phyloP scores from a whole-genome alignment of 208 protist species.

The Phytomonas sp. region DNA sequence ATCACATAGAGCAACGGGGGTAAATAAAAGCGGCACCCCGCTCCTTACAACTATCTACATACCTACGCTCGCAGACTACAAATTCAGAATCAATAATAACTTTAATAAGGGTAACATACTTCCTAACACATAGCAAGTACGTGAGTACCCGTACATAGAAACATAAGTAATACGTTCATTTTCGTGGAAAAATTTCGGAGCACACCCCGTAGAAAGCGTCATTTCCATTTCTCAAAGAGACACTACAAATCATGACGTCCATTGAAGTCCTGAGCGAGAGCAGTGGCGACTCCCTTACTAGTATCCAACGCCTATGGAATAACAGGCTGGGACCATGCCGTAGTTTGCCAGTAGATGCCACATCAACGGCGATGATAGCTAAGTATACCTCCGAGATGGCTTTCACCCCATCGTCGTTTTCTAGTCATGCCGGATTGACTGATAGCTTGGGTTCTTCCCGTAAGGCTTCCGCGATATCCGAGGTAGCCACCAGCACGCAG shows the following conservation, averaged over 20 bases:
- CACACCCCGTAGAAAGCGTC: background rate
- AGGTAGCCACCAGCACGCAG: background rate
- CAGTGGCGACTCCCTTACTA: background rate
- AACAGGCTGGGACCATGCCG: background rate
- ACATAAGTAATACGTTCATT: background rate
- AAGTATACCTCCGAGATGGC: background rate
- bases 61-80: background rate
- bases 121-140: background rate
- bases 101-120: background rate
- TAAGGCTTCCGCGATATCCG: background rate
- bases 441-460: background rate
- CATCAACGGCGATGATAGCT: background rate
- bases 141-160: background rate
- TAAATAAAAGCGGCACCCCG: background rate
- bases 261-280: background rate
- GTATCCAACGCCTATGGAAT: background rate
- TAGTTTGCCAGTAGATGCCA: background rate
- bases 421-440: background rate
- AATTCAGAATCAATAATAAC: background rate
- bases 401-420: background rate
- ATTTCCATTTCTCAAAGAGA: background rate
- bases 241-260: background rate
- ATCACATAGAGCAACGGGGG: background rate
- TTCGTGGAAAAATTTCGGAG: background rate
- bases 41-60: background rate